Percentiles rank a stretch among this genome's conserved stretches.
These are phyloP conservation scores for Aspergillus arachidicola DNA, from an alignment of 2,329 filamentous ascomycete species.

Conservation along the genomic window DNA sequence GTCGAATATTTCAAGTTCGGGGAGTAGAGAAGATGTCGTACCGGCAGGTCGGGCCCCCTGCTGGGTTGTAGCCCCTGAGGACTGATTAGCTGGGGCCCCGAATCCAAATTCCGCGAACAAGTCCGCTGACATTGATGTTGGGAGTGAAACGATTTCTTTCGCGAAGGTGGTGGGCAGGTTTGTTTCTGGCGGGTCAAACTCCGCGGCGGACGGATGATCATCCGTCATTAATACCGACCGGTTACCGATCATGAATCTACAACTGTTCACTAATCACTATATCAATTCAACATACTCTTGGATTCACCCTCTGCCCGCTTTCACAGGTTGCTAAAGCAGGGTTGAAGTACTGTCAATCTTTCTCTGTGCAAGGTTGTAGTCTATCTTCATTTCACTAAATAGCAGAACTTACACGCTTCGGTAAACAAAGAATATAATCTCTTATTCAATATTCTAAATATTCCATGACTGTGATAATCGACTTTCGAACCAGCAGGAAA, in stretches of 20 bases:
- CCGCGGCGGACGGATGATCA: conserved; percentile 11
- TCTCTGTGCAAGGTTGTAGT: too few relatives aligned
- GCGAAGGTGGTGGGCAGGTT: neutral
- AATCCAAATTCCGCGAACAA: conserved; percentile 55
- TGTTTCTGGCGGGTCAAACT: conserved; percentile 9
- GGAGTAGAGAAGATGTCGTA: conserved; percentile 25
- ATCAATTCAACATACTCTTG: too few relatives aligned
- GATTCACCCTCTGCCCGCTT: too few relatives aligned
- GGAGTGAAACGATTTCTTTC: neutral
- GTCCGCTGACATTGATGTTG: conserved; percentile 54
- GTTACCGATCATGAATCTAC: neutral
- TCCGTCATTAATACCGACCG: conserved; percentile 4
- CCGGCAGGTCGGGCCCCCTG: conserved; percentile 11
- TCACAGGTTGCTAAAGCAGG: too few relatives aligned
- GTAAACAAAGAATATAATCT: too few relatives aligned
- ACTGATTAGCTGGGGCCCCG: conserved; percentile 21
- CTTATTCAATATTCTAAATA: too few relatives aligned
- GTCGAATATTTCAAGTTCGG: conserved; percentile 24
- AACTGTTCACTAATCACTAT: too few relatives aligned
- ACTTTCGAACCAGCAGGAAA: too few relatives aligned
- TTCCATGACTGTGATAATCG: too few relatives aligned
- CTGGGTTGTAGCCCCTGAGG: conserved; percentile 14
- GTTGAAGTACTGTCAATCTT: too few relatives aligned
- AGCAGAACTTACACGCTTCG: too few relatives aligned
- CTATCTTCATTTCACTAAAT: too few relatives aligned